A percentile compares a stretch with the other conserved stretches of the same genome.
phyloP scores from a whole-genome alignment of 2,329 filamentous ascomycete species.

The Ceratocystis diversiconidia region DNA sequence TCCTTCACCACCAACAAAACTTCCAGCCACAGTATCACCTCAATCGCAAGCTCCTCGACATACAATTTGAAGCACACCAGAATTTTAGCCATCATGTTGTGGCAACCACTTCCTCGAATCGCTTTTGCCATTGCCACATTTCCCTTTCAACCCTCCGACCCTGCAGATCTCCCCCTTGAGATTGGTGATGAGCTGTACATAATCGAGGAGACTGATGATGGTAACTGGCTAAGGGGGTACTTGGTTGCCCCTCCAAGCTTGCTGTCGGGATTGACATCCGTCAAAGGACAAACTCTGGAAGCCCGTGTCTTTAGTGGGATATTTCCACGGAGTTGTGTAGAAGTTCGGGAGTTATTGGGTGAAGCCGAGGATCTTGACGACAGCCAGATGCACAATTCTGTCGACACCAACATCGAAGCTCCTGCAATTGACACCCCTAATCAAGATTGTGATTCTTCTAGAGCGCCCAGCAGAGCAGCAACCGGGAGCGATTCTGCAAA shows the following conservation, averaged over 20 bases:
- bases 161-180: conserved; percentile 87
- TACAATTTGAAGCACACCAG: conserved; percentile 20
- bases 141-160: conserved; percentile 74
- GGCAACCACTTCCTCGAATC: conserved; percentile 91
- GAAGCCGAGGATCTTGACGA: conserved; percentile 46
- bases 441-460: conserved; percentile 19
- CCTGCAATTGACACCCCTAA: not conserved
- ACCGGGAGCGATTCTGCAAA: conserved; percentile 36
- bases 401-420: not conserved
- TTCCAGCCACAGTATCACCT: not conserved
- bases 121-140: conserved; percentile 95
- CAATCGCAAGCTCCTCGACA: not conserved
- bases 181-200: conserved; percentile 98
- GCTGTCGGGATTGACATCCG: conserved; percentile 77
- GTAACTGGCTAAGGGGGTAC: conserved; percentile 89
- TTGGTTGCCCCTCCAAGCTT: conserved; percentile 86
- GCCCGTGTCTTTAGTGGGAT: conserved; percentile 97
- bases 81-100: conserved; percentile 53
- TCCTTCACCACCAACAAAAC: not conserved
- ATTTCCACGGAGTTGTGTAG: conserved; percentile 86
- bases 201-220: conserved; percentile 87
- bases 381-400: conserved; percentile 25
- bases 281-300: conserved; percentile 85
- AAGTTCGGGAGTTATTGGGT: conserved; percentile 82
- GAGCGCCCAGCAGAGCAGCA: conserved; percentile 13